These are phyloP conservation scores for Acacia melanoxylon DNA, from an alignment of 306 rosid genomes.

Conservation along the genomic window DNA sequence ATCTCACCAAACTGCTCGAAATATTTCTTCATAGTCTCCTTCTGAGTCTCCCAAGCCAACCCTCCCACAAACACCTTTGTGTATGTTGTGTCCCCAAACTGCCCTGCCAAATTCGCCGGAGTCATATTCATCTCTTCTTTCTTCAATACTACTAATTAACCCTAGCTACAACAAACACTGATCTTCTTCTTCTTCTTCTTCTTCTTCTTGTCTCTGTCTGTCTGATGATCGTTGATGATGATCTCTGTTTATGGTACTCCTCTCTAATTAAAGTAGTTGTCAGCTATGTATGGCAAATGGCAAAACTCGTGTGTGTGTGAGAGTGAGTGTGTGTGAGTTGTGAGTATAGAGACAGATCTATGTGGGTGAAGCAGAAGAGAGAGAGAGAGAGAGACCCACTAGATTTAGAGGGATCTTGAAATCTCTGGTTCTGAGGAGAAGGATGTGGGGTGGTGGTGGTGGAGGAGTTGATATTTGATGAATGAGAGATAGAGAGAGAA, in stretches of 20 bases:
- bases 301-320: constrained; percentile 10
- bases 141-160: background rate
- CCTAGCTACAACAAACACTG: background rate
- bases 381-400: constrained; percentile 30
- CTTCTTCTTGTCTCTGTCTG: background rate
- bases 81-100: constrained; percentile 96
- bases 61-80: constrained; percentile 98
- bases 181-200: background rate
- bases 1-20: constrained; percentile 98
- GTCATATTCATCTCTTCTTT: constrained; percentile 40
- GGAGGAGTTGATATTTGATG: constrained; percentile 22
- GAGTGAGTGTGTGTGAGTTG: background rate
- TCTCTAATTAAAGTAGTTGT: background rate
- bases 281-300: constrained; percentile 2
- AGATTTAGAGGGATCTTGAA: constrained; percentile 40
- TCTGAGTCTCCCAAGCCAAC: constrained; percentile 99
- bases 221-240: background rate
- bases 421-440: constrained; percentile 30
- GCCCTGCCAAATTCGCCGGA: constrained; percentile 75
- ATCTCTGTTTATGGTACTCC: background rate
- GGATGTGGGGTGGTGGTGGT: background rate
- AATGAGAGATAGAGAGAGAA: constrained; percentile 28
- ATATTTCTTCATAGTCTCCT: constrained; percentile 94
- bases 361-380: background rate
- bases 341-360: constrained; percentile 41